These are phyloP conservation scores for Fusarium sp. DNA, from an alignment of 2,329 filamentous ascomycete genomes.

Conservation along the genomic window DNA sequence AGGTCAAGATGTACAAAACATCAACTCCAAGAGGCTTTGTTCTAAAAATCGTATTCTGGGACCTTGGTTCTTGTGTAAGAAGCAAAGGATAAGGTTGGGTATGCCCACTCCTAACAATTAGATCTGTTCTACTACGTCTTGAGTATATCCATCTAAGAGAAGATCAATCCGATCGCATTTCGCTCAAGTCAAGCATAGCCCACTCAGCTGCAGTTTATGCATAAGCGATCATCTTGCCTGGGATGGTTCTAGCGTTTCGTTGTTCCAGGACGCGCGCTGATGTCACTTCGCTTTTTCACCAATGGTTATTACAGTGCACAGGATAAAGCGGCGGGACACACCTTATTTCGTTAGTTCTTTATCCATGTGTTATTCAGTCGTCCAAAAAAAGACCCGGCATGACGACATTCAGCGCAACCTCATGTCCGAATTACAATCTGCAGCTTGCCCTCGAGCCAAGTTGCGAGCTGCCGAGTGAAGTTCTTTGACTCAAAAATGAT, in stretches of 20 bases:
- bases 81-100: no score
- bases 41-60: no score
- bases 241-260: background rate
- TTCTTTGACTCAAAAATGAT: background rate
- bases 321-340: background rate
- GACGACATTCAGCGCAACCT: background rate
- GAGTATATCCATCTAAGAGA: background rate
- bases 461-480: background rate
- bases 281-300: background rate
- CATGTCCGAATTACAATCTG: background rate
- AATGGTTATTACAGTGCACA: background rate
- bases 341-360: background rate
- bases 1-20: no score
- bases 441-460: background rate
- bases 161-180: background rate
- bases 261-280: background rate
- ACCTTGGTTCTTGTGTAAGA: no score
- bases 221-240: background rate
- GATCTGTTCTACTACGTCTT: background rate
- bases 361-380: background rate
- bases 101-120: no score
- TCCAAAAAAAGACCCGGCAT: background rate
- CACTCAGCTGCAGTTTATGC: background rate
- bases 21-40: no score
- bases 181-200: background rate